Evolutionary conservation across 805 yeast genomes (phyloP).

Genomic region (Zygoascus biomembranicola): DNA sequence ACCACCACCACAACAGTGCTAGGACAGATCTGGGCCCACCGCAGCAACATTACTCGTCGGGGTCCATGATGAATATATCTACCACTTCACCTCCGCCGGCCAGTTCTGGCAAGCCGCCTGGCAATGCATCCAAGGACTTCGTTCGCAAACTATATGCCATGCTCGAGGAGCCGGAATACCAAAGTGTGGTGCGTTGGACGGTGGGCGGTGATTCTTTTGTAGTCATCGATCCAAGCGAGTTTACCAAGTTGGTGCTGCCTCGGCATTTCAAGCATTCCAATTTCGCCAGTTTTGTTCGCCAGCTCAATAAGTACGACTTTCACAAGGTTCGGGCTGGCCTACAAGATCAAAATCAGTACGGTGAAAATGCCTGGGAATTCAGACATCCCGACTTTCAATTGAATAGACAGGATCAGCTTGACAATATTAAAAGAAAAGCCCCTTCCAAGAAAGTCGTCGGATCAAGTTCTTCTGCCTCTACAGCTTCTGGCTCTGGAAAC

Average conservation of each 20-base stretch:
- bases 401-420: constrained; percentile 70
- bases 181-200: constrained; percentile 78
- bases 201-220: constrained; percentile 78
- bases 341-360: constrained; percentile 8
- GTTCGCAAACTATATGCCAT: constrained; percentile 47
- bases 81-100: background rate
- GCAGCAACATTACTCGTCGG: background rate
- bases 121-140: constrained; percentile 9
- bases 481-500: background rate
- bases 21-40: background rate
- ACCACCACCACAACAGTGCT: background rate
- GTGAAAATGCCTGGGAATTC: constrained; percentile 76
- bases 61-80: background rate
- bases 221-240: constrained; percentile 82
- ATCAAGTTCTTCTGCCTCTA: background rate
- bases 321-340: constrained; percentile 67
- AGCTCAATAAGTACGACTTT: constrained; percentile 92
- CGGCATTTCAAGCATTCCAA: constrained; percentile 91
- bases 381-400: constrained; percentile 80
- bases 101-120: background rate
- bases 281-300: constrained; percentile 92
- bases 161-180: constrained; percentile 74
- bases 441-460: constrained; percentile 27
- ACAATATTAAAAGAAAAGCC: constrained; percentile 78
- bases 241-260: constrained; percentile 82